Evolutionary conservation across 2,329 filamentous ascomycete species (phyloP), one percentile per base, ranked within the genome.

Genomic region (Phoma sp.): DNA sequence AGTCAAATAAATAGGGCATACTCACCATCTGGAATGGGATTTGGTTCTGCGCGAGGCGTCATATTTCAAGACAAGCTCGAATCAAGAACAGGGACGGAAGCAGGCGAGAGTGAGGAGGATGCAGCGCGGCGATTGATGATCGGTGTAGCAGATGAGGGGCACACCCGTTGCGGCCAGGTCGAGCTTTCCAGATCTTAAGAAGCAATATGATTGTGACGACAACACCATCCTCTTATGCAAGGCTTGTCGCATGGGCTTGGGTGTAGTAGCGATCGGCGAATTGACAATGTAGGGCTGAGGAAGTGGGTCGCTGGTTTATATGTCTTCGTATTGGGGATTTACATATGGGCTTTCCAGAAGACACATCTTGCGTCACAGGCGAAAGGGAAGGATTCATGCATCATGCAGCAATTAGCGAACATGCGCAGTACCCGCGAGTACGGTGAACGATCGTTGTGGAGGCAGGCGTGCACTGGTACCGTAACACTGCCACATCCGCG

Each of bases 61-160:
- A 69, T 70, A 27, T 46, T 36, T 66, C 66, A 70, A 25, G 59
- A 52, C 24, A 51, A 59, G 38, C 54, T 56, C 51, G 64, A 61
- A 49, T 64, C 64, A 25, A 62, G 64, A 18, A 54, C 47, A 23
- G 60, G 47, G 18, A 60, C 56, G n/a, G 66, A 65, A 24, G 61
- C 55, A 39, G 69, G 66, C 33, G 66, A 64, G 43, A 64, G 57
- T 58, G 56, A 62, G 32, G 52, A 54, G 11, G 61, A 57, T 37
- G 52, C 52, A 29, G 59, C 46, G 47, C 52, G 18, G 59, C 47
- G 63, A 40, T 56, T 61, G 62, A 33, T 42, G 57, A 54, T 60
- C 52, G 57, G 60, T 43, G 37, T 46, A 33, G 32, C 13, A 42
- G 53, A 64, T 66, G 58, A 67, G 61, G 48, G 66, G 67, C 55